Evolutionary conservation across 2,329 filamentous ascomycete species (phyloP).

Genomic region (Ambrosiella xylebori): DNA sequence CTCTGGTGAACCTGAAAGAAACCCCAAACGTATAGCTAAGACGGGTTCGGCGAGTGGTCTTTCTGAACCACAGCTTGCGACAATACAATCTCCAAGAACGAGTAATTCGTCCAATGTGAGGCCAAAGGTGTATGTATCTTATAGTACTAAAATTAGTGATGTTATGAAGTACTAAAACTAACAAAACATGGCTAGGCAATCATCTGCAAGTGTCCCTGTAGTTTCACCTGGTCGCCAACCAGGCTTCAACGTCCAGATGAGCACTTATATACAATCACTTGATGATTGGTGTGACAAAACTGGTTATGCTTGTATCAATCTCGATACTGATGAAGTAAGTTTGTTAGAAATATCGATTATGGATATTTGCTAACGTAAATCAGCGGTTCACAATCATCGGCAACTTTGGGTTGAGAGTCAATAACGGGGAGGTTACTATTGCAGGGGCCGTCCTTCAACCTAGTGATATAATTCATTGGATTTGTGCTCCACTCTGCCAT

Average conservation of each 20-base stretch:
- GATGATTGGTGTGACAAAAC: constrained; percentile 4
- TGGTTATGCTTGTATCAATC: constrained; percentile 25
- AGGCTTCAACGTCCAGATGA: constrained; percentile 7
- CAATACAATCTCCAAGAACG: not conserved
- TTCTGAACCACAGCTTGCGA: not conserved
- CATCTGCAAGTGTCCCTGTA: not conserved
- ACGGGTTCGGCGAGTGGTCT: not conserved
- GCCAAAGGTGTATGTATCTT: not conserved
- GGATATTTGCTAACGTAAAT: not conserved
- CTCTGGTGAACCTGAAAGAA: not conserved
- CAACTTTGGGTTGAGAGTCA: constrained; percentile 46
- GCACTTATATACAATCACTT: constrained; percentile 8
- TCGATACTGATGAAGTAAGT: constrained; percentile 33
- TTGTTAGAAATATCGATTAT: not conserved
- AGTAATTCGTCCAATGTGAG: not conserved
- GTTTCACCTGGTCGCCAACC: not conserved
- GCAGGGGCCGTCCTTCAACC: constrained; percentile 44
- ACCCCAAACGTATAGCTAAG: not conserved
- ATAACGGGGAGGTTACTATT: constrained; percentile 44
- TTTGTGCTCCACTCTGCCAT: constrained; percentile 52
- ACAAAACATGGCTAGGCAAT: not conserved
- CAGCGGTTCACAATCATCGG: constrained; percentile 48
- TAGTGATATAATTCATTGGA: constrained; percentile 31
- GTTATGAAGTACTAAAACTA: not conserved
- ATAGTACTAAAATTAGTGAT: not conserved